Evolutionary conservation across 108 stramenopile genomes (phyloP).

Genomic region (Conticribra weissflogii): DNA sequence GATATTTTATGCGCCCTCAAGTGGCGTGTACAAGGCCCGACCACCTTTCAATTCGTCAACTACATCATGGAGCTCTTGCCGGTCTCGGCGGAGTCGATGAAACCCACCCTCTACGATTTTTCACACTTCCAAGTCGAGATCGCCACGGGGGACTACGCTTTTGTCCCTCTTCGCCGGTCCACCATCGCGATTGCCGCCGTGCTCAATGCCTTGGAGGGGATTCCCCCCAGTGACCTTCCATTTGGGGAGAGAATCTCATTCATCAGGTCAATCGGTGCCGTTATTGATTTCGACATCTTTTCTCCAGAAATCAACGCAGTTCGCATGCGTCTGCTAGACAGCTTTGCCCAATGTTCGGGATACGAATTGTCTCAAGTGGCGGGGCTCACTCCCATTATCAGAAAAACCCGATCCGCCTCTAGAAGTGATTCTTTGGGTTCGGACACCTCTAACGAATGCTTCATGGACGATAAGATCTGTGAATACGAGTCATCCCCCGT

Average conservation of each 20-base stretch:
- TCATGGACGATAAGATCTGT: not conserved
- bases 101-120: slow-evolving; percentile 16
- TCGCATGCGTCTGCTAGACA: slow-evolving; percentile 27
- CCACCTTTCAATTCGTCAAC: slow-evolving; percentile 32
- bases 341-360: slow-evolving; percentile 30
- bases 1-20: slow-evolving; percentile 67
- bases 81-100: slow-evolving; percentile 1
- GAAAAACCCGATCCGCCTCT: slow-evolving; percentile 7
- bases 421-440: not conserved
- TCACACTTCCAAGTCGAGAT: slow-evolving; percentile 42
- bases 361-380: slow-evolving; percentile 19
- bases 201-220: slow-evolving; percentile 30
- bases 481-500: slow-evolving; percentile 14
- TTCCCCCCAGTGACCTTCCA: slow-evolving; percentile 7
- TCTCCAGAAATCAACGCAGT: slow-evolving; percentile 31
- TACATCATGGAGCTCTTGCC: slow-evolving; percentile 37
- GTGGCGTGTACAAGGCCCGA: slow-evolving; percentile 74
- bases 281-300: slow-evolving; percentile 25
- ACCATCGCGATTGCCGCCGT: slow-evolving; percentile 28
- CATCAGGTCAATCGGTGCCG: slow-evolving; percentile 15
- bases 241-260: slow-evolving; percentile 25
- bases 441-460: not conserved
- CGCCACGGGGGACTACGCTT: slow-evolving; percentile 35
- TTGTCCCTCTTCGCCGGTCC: slow-evolving; percentile 33
- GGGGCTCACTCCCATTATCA: slow-evolving; percentile 14